These are phyloP conservation scores for Candida schatavii DNA, from an alignment of 805 yeast species.

Conservation along the genomic window DNA sequence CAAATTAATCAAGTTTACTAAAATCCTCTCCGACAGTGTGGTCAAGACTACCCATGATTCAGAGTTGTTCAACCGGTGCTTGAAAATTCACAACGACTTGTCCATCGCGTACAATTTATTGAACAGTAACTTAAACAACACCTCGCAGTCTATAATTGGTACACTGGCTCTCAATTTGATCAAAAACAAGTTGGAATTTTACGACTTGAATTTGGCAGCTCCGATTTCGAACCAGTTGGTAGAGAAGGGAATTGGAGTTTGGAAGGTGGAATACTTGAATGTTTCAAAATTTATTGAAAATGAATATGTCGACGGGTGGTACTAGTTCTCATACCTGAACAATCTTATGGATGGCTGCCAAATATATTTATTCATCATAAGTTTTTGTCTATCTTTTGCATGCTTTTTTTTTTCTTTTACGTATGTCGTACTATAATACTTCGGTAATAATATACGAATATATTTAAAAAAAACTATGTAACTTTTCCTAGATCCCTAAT, in stretches of 20 bases:
- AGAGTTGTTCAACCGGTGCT: constrained; percentile 28
- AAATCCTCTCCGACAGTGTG: constrained; percentile 32
- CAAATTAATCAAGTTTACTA: constrained; percentile 33
- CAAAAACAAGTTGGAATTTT: constrained; percentile 21
- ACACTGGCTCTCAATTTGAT: constrained; percentile 18
- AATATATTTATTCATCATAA: too few relatives aligned
- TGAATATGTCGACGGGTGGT: constrained; percentile 39
- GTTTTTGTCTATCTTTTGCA: too few relatives aligned
- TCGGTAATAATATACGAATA: too few relatives aligned
- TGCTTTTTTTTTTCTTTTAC: not conserved
- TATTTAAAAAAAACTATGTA: too few relatives aligned
- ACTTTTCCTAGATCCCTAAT: too few relatives aligned
- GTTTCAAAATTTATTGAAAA: constrained; percentile 26
- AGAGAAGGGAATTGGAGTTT: constrained; percentile 9
- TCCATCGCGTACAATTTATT: constrained; percentile 32
- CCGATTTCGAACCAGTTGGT: not conserved
- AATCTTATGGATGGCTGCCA: not conserved
- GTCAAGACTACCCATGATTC: constrained; percentile 14
- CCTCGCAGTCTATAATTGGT: constrained; percentile 22
- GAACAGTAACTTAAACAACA: constrained; percentile 20
- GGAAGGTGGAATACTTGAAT: constrained; percentile 19
- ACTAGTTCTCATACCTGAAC: constrained; percentile 5
- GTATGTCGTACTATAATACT: too few relatives aligned
- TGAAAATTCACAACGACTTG: constrained; percentile 36
- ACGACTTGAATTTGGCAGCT: constrained; percentile 24